Base-by-base conservation (phyloP, 163 green algal genomes). In the Chlamydomonas reinhardtii region DNA sequence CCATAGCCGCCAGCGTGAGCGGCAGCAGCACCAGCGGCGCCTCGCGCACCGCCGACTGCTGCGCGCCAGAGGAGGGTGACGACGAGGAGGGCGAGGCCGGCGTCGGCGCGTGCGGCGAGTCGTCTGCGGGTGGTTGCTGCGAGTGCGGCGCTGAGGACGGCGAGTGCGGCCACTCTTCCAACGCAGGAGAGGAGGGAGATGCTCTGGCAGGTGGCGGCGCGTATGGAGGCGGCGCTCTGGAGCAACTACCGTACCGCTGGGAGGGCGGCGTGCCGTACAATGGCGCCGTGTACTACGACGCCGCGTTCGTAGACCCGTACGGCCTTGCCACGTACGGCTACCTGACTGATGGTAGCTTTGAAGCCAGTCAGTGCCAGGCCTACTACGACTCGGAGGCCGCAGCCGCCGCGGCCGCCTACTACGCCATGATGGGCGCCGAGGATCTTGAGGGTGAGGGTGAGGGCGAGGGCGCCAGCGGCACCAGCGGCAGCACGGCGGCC, bases 1-100 rank as follows among this genome's bases (percentile, higher is more conserved):
- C 61, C 24, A 29, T n/a, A 15, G 61, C 61, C 61, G 61, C 61
- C 19, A 29, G 61, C 61, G 2, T n/a, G 61, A 66, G 61, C 61
- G 64, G 39, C 76, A 75, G 76, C 65, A 69, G 73, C 62, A 74
- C 35, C 68, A 85, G 79, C 48, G 17, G 56, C 31, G 62, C 16
- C 2, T 84, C 64, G 8, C 27, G 29, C 20, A 34, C 52, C 11
- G 34, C 75, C 14, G 75, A 83, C 8, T 35, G 29, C 74, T 27
- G 66, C 35, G 14, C 22, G 39, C 14, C 14, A 15, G 59, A 78
- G 39, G 73, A 54, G n/a, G 48, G 56, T 22, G 74, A 80, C 29
- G 74, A 80, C 48, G 74, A 31, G 25, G 35, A 64, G 29, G 37
- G n/a, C 6, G 74, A 48, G 54, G 52, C 74, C 5, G 54, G 48